These are phyloP conservation scores for Gilbertella persicaria DNA, from an alignment of 371 early-diverging fungal genomes.

Conservation along the genomic window DNA sequence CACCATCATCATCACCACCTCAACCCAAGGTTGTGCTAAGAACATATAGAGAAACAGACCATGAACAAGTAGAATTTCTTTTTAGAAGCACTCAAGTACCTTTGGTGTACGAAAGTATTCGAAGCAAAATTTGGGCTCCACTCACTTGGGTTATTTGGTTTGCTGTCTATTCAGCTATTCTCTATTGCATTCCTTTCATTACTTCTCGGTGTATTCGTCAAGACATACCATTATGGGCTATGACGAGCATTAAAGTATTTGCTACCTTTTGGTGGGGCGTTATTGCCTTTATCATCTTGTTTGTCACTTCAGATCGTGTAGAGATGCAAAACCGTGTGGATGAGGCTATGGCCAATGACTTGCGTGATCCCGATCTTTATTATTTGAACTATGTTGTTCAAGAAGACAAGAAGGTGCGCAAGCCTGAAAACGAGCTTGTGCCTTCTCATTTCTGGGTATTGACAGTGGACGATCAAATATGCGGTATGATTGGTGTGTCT, in stretches of 20 bases:
- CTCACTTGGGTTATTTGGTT: slow-evolving; percentile 46
- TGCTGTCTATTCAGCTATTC: slow-evolving; percentile 29
- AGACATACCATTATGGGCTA: slow-evolving; percentile 23
- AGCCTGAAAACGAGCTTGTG: slow-evolving; percentile 25
- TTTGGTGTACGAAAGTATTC: slow-evolving; percentile 44
- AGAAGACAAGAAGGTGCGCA: slow-evolving; percentile 34
- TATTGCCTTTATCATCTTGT: slow-evolving; percentile 33
- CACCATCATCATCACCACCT: neutral
- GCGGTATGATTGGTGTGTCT: slow-evolving; percentile 44
- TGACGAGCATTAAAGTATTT: slow-evolving; percentile 21
- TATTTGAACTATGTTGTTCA: slow-evolving; percentile 35
- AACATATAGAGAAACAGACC: slow-evolving; percentile 36
- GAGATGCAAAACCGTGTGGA: slow-evolving; percentile 37
- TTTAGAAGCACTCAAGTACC: slow-evolving; percentile 30
- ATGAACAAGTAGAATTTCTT: slow-evolving; percentile 29
- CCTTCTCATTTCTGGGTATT: slow-evolving; percentile 56
- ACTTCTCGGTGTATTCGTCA: neutral
- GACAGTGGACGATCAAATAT: slow-evolving; percentile 30
- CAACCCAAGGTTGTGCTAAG: slow-evolving; percentile 38
- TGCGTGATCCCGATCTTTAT: slow-evolving; percentile 41
- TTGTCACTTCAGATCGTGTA: slow-evolving; percentile 36
- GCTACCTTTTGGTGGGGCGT: slow-evolving; percentile 37
- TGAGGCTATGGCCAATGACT: slow-evolving; percentile 38
- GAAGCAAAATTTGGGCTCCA: slow-evolving; percentile 44
- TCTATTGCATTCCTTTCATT: slow-evolving; percentile 23